Evolutionary conservation across 1,139 yeast species (phyloP), one percentile per base, ranked within the genome.

Genomic region (Candida freyschussii): DNA sequence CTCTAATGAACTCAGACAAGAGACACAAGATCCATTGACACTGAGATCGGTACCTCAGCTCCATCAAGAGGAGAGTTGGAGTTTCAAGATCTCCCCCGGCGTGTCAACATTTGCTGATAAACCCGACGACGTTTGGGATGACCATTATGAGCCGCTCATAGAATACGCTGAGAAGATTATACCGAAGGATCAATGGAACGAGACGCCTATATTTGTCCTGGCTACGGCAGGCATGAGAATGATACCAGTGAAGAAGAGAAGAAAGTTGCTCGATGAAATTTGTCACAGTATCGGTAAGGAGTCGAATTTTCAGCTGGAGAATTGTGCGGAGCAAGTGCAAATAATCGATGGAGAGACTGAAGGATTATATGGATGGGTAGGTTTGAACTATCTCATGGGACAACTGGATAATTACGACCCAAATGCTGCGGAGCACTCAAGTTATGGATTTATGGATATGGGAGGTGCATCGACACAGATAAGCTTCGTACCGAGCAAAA

Each of bases 381-480:
- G 83, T 1, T 59, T 82, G 34, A 83, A 83, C 50, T 82, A 81
- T 54, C 54, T 82, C 29, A 64, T 73, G 67, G 77, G 75, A 0
- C 70, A 67, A 45, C 67, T 78, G 30, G 58, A 73, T 33, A 55
- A 65, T 32, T 75, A 68, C 48, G 65, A 69, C 26, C 30, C 53
- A 0, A 41, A 53, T 2, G 54, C 53, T 2, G 34, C 36, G 1
- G 50, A 44, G 3, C 78, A 71, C 45, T 63, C 64, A n/a, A 73
- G 86, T 0, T 70, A 73, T 37, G 94, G 94, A 2, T 82, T 83
- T 49, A 80, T 83, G 89, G 94, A 82, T 55, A 82, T 82, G 94
- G 94, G 94, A 7, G 94, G 94, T 13, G 94, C 93, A 0, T 80
- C 89, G 4, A 79, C 87, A 0, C 94, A 83, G 48, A 70, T 83